These are phyloP conservation scores for Trypanosoma platydactyli DNA, from an alignment of 208 protist species.

Conservation along the genomic window DNA sequence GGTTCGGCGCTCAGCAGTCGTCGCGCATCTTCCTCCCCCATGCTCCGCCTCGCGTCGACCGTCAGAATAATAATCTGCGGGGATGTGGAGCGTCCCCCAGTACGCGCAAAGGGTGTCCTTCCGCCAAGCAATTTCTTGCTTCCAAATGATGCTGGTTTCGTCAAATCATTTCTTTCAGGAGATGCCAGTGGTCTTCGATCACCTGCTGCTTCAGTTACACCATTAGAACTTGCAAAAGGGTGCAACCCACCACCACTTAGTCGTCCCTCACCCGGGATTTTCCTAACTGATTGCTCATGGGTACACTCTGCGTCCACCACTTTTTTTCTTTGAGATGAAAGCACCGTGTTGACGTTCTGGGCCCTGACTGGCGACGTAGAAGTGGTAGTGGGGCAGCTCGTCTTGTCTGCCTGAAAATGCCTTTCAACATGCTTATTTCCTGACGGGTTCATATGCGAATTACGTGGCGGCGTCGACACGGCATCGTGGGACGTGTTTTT, in stretches of 20 bases:
- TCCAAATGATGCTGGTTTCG: background rate
- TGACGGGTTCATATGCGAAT: background rate
- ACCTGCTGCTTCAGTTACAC: too few species aligned
- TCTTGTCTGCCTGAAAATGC: background rate
- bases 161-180: background rate
- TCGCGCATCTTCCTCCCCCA: slow-evolving; percentile 29
- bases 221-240: background rate
- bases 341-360: background rate
- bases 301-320: background rate
- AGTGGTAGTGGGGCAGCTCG: too few species aligned
- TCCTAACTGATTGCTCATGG: background rate
- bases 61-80: slow-evolving; percentile 35
- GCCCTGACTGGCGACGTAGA: background rate
- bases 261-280: background rate
- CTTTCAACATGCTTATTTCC: background rate
- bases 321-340: background rate
- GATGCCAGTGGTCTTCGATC: background rate
- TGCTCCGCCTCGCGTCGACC: slow-evolving; percentile 23
- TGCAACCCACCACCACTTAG: background rate
- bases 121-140: background rate
- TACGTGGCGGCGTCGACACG: background rate
- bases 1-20: slow-evolving; percentile 28
- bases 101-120: background rate
- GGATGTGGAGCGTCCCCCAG: slow-evolving; percentile 16
- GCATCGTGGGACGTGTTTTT: background rate